phyloP scores from a whole-genome alignment of 345 rosid species.

The Turnera subulata region DNA sequence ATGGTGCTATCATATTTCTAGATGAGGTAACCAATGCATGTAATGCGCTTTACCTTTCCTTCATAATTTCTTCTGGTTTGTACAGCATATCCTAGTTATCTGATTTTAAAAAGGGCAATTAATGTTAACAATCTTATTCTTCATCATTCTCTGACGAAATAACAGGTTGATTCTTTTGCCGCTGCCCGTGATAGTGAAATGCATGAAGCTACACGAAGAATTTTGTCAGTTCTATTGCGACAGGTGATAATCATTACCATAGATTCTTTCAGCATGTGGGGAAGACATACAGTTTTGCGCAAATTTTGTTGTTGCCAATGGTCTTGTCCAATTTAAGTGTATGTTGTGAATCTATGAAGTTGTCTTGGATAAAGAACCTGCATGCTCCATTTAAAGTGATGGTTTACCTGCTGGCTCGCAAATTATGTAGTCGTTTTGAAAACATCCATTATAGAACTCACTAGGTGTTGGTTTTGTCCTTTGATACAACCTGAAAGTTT shows the following conservation, averaged over 20 bases:
- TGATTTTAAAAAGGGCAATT: not conserved
- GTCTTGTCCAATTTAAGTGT: no score
- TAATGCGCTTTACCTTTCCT: conserved; percentile 1
- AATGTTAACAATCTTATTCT: not conserved
- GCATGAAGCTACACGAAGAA: conserved; percentile 95
- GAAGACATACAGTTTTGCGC: no score
- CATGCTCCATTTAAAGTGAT: no score
- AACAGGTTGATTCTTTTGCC: conserved; percentile 96
- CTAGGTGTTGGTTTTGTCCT: no score
- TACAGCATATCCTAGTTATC: not conserved
- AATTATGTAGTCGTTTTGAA: no score
- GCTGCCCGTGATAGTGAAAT: conserved; percentile 70
- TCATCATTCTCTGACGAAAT: not conserved
- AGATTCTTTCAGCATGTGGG: no score
- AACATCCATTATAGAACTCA: no score
- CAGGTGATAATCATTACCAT: conserved; percentile 46
- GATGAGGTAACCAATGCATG: conserved; percentile 66
- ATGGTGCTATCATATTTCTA: conserved; percentile 80
- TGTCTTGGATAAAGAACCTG: no score
- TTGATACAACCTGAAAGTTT: no score
- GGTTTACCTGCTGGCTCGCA: no score
- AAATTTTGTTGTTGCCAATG: no score
- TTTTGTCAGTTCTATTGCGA: conserved; percentile 78
- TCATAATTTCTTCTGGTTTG: not conserved
- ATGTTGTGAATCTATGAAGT: no score